Evolutionary conservation across 257 asterid species (phyloP).

Genomic region (Verbascum thapsus): DNA sequence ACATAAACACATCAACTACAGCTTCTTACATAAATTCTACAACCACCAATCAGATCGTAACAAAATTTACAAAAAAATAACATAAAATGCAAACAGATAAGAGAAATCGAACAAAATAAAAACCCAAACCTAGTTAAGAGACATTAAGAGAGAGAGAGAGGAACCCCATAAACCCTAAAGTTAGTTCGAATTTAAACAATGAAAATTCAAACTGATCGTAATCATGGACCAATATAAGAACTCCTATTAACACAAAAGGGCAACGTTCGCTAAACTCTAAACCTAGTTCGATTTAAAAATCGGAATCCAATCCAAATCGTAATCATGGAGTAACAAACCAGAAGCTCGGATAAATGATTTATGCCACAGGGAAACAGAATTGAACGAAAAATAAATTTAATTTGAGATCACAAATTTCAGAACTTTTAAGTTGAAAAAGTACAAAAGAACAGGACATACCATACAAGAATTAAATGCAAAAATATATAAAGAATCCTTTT

Average conservation of each 20-base stretch:
- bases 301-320: slow-evolving; percentile 10
- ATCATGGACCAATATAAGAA: neutral
- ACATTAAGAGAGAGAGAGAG: neutral
- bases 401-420: too few species aligned
- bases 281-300: slow-evolving; percentile 6
- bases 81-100: neutral
- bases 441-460: too few species aligned
- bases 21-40: neutral
- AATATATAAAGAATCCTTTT: too few species aligned
- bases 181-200: slow-evolving; percentile 1
- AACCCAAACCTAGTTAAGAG: too few species aligned
- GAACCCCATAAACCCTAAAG: slow-evolving; percentile 24
- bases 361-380: slow-evolving; percentile 30
- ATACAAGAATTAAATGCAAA: too few species aligned
- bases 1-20: slow-evolving; percentile 10
- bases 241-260: neutral
- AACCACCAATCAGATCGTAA: neutral
- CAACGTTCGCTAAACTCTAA: slow-evolving; percentile 22
- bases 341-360: neutral
- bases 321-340: slow-evolving; percentile 4
- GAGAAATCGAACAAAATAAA: neutral
- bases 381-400: too few species aligned
- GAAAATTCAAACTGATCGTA: slow-evolving; percentile 11
- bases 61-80: slow-evolving; percentile 3
- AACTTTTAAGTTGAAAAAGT: too few species aligned